Evolutionary conservation across 371 early-diverging fungal species (phyloP), one percentile per base, ranked within the genome.

Genomic region (Blakeslea trispora): DNA sequence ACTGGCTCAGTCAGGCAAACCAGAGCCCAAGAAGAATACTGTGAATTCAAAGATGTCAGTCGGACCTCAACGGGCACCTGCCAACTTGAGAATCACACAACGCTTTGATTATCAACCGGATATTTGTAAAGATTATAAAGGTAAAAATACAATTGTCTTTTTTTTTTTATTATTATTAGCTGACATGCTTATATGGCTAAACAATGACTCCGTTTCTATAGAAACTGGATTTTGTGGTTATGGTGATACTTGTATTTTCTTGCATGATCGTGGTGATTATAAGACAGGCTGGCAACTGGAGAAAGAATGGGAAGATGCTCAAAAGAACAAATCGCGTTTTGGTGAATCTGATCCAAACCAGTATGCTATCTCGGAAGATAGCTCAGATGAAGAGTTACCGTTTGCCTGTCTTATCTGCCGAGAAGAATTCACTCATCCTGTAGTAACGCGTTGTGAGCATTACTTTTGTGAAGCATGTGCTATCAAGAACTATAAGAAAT

Each of bases 121-220:
- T 59, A 81, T 98, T 28, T 98, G 98, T 82, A 98, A 98, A 75
- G 98, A 98, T 79, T 98, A 96, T 75, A 97, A 97, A 75, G 90
- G 90, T 77, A 81, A 75, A 14, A 11, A 63, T 17, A 39, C 0
- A 18, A 9, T 17, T n/a, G 6, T 19, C 37, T 46, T 14, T 42
- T 34, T 18, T 15, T 53, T 15, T 28, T 11, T 43, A 18, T 23
- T 34, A 23, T 40, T 39, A 10, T 40, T 10, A 37, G n/a, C n/a
- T n/a, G n/a, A n/a, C n/a, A n/a, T n/a, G n/a, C n/a, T n/a, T n/a
- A n/a, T n/a, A n/a, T n/a, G n/a, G n/a, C n/a, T n/a, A n/a, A n/a
- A n/a, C n/a, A n/a, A n/a, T n/a, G n/a, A n/a, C 35, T 13, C 9
- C 24, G 1, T 18, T 13, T 10, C n/a, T n/a, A n/a, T 68, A 79